Evolutionary conservation across 352 stramenopile species (phyloP).

Genomic region (Globisporangium recalcitrans): DNA sequence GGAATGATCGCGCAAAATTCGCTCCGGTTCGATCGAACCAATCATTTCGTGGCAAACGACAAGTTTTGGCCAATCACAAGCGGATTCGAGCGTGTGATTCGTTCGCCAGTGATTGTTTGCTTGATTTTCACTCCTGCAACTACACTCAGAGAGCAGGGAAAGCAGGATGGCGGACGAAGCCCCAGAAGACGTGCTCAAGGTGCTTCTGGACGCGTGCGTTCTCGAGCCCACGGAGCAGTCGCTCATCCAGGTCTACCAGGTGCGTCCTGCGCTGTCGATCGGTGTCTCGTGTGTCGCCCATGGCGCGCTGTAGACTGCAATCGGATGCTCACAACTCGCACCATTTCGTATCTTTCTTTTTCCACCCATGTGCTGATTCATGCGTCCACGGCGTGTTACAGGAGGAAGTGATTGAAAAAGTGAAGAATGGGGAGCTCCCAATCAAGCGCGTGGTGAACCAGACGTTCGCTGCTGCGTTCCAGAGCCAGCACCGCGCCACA

Average conservation of each 20-base stretch:
- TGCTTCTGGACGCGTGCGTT: conserved; percentile 52
- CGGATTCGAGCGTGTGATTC: conserved; percentile 12
- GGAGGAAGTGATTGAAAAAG: conserved; percentile 63
- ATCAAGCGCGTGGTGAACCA: conserved; percentile 65
- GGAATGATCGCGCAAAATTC: no score
- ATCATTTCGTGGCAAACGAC: neutral
- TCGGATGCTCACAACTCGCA: neutral
- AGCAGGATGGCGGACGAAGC: conserved; percentile 13
- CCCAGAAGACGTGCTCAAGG: conserved; percentile 55
- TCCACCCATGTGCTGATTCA: conserved; percentile 1
- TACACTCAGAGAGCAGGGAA: conserved; percentile 1
- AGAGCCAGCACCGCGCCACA: conserved; percentile 48
- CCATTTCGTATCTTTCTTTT: neutral
- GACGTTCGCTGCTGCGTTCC: conserved; percentile 46
- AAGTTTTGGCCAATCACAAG: neutral
- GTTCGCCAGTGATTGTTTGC: conserved; percentile 25
- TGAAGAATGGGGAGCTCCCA: conserved; percentile 46
- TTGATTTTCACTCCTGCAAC: conserved; percentile 7
- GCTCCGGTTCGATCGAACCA: no score
- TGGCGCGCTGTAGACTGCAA: neutral
- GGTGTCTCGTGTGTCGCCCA: neutral
- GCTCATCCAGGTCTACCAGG: conserved; percentile 61
- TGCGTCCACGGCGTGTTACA: no score
- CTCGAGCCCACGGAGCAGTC: conserved; percentile 38
- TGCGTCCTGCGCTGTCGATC: conserved; percentile 8